phyloP scores from a whole-genome alignment of 164 flowering plant species.

The Vitis labrusca region DNA sequence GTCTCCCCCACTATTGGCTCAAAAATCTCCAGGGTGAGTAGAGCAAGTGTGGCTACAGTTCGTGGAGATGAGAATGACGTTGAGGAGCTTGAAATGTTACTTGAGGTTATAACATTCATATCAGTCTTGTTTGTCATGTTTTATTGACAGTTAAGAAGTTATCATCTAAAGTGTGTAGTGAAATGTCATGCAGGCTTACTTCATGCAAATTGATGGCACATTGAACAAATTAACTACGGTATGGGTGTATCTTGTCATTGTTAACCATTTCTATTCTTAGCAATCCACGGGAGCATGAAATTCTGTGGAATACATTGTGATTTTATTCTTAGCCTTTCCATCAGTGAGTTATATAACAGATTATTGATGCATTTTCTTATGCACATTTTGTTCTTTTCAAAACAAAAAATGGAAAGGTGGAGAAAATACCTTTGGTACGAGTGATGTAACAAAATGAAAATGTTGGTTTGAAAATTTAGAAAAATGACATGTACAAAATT shows the following conservation, averaged over 20 bases:
- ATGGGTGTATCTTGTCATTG: conserved; percentile 16
- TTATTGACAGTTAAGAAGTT: not conserved
- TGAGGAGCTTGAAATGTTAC: conserved; percentile 96
- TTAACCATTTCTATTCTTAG: not conserved
- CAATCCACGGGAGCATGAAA: too few species aligned
- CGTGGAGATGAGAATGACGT: conserved; percentile 91
- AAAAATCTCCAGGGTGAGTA: conserved; percentile 79
- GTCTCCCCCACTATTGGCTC: conserved; percentile 76
- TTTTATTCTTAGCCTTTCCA: too few species aligned
- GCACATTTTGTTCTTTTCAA: too few species aligned
- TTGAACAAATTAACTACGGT: conserved; percentile 91
- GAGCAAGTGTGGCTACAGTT: conserved; percentile 64
- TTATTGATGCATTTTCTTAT: too few species aligned
- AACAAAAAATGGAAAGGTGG: too few species aligned
- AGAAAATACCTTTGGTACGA: too few species aligned
- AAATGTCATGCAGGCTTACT: conserved; percentile 77
- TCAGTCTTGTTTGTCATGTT: conserved; percentile 9
- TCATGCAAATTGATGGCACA: conserved; percentile 95
- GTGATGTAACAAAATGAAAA: too few species aligned
- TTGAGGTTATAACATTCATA: conserved; percentile 57
- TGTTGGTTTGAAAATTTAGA: too few species aligned
- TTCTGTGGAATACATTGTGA: too few species aligned
- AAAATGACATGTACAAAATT: too few species aligned
- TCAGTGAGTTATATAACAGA: too few species aligned
- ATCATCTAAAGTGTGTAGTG: not conserved